phyloP scores from a whole-genome alignment of 2,329 filamentous ascomycete species.

The Periglandula ipomoeae region DNA sequence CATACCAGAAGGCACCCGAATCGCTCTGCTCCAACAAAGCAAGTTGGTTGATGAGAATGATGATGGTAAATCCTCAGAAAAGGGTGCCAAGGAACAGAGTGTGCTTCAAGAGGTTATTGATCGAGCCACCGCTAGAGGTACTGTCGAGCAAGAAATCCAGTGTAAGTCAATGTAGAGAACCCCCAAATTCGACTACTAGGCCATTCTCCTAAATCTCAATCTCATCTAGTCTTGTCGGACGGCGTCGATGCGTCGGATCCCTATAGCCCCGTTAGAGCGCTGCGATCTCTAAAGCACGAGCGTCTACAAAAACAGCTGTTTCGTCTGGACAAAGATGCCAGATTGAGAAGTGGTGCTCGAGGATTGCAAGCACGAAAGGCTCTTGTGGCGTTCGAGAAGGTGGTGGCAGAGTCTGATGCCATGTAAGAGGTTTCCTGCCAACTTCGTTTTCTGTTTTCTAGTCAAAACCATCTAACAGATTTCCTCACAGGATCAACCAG shows the following conservation, averaged over 20 bases:
- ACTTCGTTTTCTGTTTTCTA: neutral
- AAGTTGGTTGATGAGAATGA: conserved; percentile 25
- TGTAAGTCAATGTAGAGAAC: conserved; percentile 30
- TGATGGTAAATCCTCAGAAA: conserved; percentile 8
- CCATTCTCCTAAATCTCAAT: no score
- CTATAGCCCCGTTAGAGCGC: conserved; percentile 47
- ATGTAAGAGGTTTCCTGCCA: conserved; percentile 29
- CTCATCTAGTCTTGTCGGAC: conserved; percentile 42
- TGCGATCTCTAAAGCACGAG: conserved; percentile 54
- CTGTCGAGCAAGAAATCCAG: conserved; percentile 51
- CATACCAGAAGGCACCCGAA: conserved; percentile 54
- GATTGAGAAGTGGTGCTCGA: conserved; percentile 63
- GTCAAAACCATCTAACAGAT: no score
- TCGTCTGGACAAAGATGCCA: conserved; percentile 62
- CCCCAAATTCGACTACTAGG: no score
- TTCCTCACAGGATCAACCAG: conserved; percentile 38
- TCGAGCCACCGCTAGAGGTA: conserved; percentile 44
- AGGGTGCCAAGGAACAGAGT: conserved; percentile 16
- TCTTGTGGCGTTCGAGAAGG: conserved; percentile 58
- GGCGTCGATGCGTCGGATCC: conserved; percentile 50
- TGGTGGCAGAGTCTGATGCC: conserved; percentile 46
- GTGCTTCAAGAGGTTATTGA: conserved; percentile 63
- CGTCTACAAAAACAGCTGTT: conserved; percentile 55
- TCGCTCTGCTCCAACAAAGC: conserved; percentile 64
- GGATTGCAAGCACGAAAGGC: conserved; percentile 70